Percentiles rank a stretch among this genome's conserved stretches.
Conservation (phyloP, 2,329 filamentous ascomycete genomes). For the Talaromyces sp. region DNA sequence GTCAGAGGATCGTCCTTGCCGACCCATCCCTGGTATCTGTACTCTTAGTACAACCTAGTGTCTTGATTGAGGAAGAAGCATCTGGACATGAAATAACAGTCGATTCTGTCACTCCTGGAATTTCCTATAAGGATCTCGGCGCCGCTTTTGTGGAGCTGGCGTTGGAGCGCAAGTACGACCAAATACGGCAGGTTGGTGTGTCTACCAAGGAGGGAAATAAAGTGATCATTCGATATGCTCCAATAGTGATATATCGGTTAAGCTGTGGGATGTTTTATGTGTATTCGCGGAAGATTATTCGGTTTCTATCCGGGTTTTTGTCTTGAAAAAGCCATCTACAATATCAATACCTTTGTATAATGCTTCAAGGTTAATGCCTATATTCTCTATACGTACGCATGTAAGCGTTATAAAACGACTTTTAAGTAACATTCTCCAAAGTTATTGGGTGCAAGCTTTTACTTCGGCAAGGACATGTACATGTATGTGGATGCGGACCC, state of each 20-base stretch:
- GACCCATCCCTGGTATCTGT: neutral
- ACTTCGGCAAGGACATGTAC: too few relatives aligned
- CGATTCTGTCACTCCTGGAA: neutral
- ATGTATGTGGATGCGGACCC: too few relatives aligned
- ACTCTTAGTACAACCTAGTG: neutral
- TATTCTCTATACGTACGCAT: neutral
- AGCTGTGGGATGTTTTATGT: neutral
- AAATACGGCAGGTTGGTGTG: neutral
- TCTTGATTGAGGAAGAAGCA: neutral
- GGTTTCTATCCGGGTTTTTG: neutral
- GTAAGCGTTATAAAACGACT: neutral
- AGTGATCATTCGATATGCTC: neutral
- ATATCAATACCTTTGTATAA: too few relatives aligned
- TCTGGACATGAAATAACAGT: neutral
- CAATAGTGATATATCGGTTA: neutral
- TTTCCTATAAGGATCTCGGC: neutral
- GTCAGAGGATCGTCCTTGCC: neutral
- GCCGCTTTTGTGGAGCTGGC: neutral
- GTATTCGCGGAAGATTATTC: neutral
- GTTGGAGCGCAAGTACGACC: neutral
- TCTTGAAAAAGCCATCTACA: neutral
- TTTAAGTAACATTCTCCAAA: neutral
- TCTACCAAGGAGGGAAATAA: neutral
- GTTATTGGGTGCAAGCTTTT: too few relatives aligned
- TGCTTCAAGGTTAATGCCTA: neutral